Evolutionary conservation across 225 moss, liverwort and hornwort genomes (phyloP).

Genomic region (Polytrichum commune): DNA sequence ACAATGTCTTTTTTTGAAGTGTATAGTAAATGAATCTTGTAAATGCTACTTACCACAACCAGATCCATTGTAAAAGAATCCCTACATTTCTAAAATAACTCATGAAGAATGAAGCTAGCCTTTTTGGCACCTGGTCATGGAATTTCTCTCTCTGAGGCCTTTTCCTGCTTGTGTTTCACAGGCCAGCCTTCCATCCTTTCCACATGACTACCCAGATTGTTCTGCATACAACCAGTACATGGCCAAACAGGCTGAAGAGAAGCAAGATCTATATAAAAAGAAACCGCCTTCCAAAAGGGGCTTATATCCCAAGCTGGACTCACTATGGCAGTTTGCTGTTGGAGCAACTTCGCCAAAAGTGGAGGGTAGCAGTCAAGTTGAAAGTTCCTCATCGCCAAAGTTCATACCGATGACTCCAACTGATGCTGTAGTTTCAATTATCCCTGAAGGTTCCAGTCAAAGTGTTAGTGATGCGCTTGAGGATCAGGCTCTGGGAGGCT

Average conservation of each 20-base stretch:
- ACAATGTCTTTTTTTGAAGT: too few species aligned
- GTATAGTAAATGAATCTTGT: too few species aligned
- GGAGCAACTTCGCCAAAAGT: conserved; percentile 7
- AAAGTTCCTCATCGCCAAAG: conserved; percentile 13
- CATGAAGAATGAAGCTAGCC: not conserved
- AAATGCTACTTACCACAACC: too few species aligned
- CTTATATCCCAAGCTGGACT: conserved; percentile 23
- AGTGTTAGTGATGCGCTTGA: conserved; percentile 5
- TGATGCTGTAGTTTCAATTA: conserved; percentile 10
- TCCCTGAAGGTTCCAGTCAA: conserved; percentile 7
- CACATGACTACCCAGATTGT: conserved; percentile 93
- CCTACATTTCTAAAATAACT: not conserved
- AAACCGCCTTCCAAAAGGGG: conserved; percentile 74
- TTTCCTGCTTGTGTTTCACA: conserved; percentile 29
- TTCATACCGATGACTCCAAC: conserved; percentile 8
- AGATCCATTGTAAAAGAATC: not conserved
- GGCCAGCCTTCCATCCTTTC: conserved; percentile 78
- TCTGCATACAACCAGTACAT: conserved; percentile 49
- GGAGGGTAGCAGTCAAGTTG: conserved; percentile 7
- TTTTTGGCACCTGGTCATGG: not conserved
- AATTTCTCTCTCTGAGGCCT: conserved; percentile 9
- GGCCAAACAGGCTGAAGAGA: conserved; percentile 39
- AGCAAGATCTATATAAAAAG: conserved; percentile 33
- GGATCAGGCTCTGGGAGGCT: not conserved
- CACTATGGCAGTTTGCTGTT: conserved; percentile 32